Conservation (phyloP, 2,329 filamentous ascomycete genomes). For the Ceratocystis albifundus region DNA sequence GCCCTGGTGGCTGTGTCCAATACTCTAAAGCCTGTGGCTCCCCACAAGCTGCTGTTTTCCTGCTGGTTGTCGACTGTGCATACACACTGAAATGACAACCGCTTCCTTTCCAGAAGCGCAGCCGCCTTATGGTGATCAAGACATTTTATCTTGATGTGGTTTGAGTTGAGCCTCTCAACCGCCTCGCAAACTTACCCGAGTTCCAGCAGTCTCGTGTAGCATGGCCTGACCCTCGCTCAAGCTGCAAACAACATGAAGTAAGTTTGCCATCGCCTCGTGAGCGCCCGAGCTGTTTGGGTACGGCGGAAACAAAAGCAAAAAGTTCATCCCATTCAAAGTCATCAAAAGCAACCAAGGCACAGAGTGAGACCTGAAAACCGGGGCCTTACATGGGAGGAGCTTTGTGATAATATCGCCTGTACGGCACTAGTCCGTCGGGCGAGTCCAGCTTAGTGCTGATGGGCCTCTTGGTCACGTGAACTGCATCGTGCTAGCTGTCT, state of each 20-base stretch:
- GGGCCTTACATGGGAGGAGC: background rate
- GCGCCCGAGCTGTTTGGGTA: background rate
- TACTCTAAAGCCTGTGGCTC: background rate
- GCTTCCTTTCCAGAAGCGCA: background rate
- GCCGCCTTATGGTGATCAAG: background rate
- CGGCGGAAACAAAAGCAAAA: background rate
- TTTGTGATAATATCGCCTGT: background rate
- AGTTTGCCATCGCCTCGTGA: background rate
- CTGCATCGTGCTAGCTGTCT: background rate
- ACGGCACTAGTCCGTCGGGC: background rate
- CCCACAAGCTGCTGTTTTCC: background rate
- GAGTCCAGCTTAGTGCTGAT: background rate
- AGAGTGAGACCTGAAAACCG: background rate
- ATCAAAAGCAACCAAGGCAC: background rate
- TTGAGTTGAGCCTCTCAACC: background rate
- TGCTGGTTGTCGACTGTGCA: background rate
- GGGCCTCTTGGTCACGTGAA: background rate
- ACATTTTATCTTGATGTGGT: no score
- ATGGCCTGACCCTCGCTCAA: background rate
- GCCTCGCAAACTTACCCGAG: background rate
- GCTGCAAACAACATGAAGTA: background rate
- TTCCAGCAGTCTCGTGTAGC: background rate
- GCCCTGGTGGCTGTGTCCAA: background rate
- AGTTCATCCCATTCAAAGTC: background rate
- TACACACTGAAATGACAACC: background rate